A percentile compares a stretch with the other conserved stretches of the same genome.
phyloP scores from a whole-genome alignment of 192 early-diverging fungal genomes.

The Thoreauomyces humboldtii region DNA sequence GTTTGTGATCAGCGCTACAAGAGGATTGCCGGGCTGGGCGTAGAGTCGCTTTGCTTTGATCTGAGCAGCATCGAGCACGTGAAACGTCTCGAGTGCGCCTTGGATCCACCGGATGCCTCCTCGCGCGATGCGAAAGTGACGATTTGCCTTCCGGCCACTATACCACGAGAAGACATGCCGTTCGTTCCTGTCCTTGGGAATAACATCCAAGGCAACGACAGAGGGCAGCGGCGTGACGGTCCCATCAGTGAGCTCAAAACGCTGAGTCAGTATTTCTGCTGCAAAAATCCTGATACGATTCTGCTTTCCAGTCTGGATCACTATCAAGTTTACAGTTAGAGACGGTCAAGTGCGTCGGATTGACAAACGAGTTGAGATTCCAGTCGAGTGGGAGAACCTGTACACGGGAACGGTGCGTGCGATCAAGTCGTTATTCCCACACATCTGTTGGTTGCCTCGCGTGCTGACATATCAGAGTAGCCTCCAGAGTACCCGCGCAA shows the following conservation, averaged over 20 bases:
- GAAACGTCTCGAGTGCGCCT: neutral
- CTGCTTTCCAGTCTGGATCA: neutral
- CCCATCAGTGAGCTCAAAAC: slow-evolving; percentile 5
- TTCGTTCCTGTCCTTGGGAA: neutral
- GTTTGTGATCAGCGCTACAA: too few species aligned
- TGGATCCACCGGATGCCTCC: neutral
- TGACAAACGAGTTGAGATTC: neutral
- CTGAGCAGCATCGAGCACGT: slow-evolving; percentile 2
- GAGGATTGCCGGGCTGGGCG: neutral
- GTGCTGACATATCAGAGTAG: too few species aligned
- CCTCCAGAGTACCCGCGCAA: neutral
- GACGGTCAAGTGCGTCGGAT: neutral
- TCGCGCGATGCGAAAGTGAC: neutral
- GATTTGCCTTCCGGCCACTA: neutral
- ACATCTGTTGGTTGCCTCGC: too few species aligned
- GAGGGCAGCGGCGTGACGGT: neutral
- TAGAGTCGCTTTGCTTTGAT: neutral
- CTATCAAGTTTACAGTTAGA: neutral
- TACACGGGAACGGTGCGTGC: neutral
- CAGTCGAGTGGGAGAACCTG: neutral
- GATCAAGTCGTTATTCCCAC: too few species aligned
- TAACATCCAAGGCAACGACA: neutral
- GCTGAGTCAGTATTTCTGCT: neutral
- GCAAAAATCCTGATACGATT: neutral
- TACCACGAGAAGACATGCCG: too few species aligned